Evolutionary conservation across 2,329 filamentous ascomycete genomes (phyloP).

Genomic region (Monosporascus sp.): DNA sequence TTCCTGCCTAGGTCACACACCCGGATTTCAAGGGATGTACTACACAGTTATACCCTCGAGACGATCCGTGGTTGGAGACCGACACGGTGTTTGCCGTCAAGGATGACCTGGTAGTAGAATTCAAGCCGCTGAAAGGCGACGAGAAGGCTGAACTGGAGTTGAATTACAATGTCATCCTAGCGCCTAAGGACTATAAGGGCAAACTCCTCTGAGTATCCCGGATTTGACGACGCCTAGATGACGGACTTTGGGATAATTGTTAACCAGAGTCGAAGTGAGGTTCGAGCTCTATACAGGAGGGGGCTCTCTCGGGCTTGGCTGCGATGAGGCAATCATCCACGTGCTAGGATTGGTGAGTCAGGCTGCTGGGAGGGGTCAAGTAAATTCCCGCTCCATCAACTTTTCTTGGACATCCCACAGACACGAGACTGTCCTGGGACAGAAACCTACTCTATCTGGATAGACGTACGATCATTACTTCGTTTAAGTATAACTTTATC

Average conservation of each 20-base stretch:
- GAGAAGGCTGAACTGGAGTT: constrained; percentile 25
- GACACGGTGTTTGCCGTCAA: constrained; percentile 51
- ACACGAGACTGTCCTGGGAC: too few species aligned
- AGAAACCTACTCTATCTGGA: too few species aligned
- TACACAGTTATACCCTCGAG: constrained; percentile 71
- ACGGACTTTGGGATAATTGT: background rate
- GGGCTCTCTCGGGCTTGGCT: too few species aligned
- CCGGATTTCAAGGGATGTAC: constrained; percentile 67
- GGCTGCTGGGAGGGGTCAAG: too few species aligned
- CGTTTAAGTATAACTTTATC: too few species aligned
- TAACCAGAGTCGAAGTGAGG: background rate
- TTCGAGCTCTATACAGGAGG: too few species aligned
- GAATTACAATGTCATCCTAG: constrained; percentile 36
- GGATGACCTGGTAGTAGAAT: constrained; percentile 46
- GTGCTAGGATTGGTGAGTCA: too few species aligned
- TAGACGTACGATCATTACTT: too few species aligned
- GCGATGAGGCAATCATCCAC: too few species aligned
- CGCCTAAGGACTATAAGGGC: constrained; percentile 42
- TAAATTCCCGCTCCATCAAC: too few species aligned
- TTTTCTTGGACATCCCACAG: too few species aligned
- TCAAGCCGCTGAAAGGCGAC: constrained; percentile 36
- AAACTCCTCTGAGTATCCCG: constrained; percentile 19
- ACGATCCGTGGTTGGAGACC: constrained; percentile 57
- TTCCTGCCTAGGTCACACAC: constrained; percentile 39
- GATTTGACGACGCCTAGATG: background rate